Evolutionary conservation across 768 basidiomycete genomes (phyloP).

Genomic region (Suillus bovinus): DNA sequence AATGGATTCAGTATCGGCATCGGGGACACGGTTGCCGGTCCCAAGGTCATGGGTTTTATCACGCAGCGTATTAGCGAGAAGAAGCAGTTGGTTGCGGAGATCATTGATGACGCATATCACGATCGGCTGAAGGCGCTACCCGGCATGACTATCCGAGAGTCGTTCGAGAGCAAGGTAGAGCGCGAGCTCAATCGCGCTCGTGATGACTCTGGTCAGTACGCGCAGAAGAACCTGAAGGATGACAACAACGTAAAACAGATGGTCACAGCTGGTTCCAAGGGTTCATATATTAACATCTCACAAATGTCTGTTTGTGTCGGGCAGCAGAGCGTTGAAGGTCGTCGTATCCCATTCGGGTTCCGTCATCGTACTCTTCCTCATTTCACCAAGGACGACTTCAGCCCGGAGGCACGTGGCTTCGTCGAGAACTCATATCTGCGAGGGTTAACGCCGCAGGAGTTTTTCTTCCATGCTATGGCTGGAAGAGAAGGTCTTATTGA

Average conservation of each 20-base stretch:
- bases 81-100: constrained; percentile 74
- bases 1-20: constrained; percentile 99
- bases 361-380: constrained; percentile 95
- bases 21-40: constrained; percentile 96
- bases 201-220: constrained; percentile 93
- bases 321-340: constrained; percentile 97
- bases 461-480: constrained; percentile 99
- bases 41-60: constrained; percentile 84
- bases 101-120: constrained; percentile 82
- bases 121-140: constrained; percentile 88
- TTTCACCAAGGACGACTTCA: constrained; percentile 98
- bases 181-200: constrained; percentile 91
- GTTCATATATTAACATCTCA: constrained; percentile 99
- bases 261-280: constrained; percentile 99
- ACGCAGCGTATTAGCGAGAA: constrained; percentile 78
- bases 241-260: constrained; percentile 99
- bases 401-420: constrained; percentile 96
- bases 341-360: constrained; percentile 98
- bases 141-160: constrained; percentile 99
- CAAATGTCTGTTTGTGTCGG: constrained; percentile 99
- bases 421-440: constrained; percentile 99
- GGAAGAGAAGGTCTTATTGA: constrained; percentile 99
- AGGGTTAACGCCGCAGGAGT: constrained; percentile 95
- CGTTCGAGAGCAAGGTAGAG: constrained; percentile 93
- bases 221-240: constrained; percentile 96